These are phyloP conservation scores for Alopecurus myosuroides DNA, from an alignment of 176 grass and related monocot genomes.

Conservation along the genomic window DNA sequence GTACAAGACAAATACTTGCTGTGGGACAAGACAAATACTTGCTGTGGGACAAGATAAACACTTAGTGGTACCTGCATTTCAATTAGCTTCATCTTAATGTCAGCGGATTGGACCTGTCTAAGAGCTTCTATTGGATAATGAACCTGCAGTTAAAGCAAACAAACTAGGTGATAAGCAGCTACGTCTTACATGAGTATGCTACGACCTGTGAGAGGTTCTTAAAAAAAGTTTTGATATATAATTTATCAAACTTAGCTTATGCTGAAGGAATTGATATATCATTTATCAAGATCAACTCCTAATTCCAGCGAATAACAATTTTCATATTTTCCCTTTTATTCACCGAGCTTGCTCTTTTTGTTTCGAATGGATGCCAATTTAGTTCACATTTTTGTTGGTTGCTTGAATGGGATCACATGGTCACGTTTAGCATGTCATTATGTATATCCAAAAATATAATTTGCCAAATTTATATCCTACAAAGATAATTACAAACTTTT, in stretches of 20 bases:
- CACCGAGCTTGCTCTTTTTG: background rate
- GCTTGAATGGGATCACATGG: background rate
- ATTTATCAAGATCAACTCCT: background rate
- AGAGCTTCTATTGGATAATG: conserved; percentile 93
- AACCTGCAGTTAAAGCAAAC: conserved; percentile 46
- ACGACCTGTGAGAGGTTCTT: background rate
- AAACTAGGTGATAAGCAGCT: conserved; percentile 4
- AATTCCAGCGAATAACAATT: background rate
- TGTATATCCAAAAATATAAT: background rate
- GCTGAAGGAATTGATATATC: background rate
- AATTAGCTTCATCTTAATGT: conserved; percentile 58
- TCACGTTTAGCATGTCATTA: background rate
- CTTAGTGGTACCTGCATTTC: conserved; percentile 60
- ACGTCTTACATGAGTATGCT: conserved; percentile 6
- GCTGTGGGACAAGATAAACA: background rate
- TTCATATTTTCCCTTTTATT: background rate
- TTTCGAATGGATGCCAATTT: background rate
- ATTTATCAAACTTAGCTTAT: background rate
- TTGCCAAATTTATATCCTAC: background rate
- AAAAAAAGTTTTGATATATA: background rate
- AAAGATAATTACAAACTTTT: conserved; percentile 9
- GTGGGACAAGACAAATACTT: background rate
- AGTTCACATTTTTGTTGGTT: background rate
- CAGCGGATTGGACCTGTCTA: conserved; percentile 45
- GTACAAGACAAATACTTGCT: conserved; percentile 3